Percentiles rank a stretch among this genome's conserved stretches.
These are phyloP conservation scores for Pyricularia pennisetigena DNA, from an alignment of 2,329 filamentous ascomycete species.

Conservation along the genomic window DNA sequence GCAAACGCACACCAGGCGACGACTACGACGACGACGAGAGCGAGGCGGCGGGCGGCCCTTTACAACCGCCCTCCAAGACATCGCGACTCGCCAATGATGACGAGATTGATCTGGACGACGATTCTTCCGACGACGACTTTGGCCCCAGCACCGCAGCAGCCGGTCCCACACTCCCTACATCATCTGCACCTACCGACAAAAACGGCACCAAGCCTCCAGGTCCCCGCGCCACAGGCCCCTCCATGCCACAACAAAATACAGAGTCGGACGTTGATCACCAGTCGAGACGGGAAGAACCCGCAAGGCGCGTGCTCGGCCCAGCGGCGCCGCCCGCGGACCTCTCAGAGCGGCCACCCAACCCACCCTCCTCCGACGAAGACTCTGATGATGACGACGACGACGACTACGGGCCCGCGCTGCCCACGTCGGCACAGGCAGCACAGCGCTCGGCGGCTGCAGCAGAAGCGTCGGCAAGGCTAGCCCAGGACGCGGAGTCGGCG, in stretches of 20 bases:
- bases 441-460: neutral
- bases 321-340: constrained; percentile 11
- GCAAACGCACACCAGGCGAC: constrained; percentile 43
- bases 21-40: constrained; percentile 25
- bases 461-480: constrained; percentile 19
- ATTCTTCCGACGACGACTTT: constrained; percentile 31
- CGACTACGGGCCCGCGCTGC: constrained; percentile 51
- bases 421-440: constrained; percentile 33
- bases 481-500: constrained; percentile 10
- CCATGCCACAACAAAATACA: constrained; percentile 10
- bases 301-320: constrained; percentile 15
- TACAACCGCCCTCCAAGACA: constrained; percentile 33
- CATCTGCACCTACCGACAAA: neutral
- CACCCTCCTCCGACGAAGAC: constrained; percentile 21
- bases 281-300: constrained; percentile 9
- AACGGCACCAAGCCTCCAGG: constrained; percentile 15
- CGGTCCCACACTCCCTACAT: neutral
- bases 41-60: constrained; percentile 9
- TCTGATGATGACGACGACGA: constrained; percentile 32
- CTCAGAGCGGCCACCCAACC: neutral
- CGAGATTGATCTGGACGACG: constrained; percentile 29
- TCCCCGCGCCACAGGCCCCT: constrained; percentile 11
- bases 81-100: constrained; percentile 37
- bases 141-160: constrained; percentile 24
- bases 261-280: constrained; percentile 9